Conservation (phyloP, 2,329 filamentous ascomycete genomes). For the Colletotrichum sp. region DNA sequence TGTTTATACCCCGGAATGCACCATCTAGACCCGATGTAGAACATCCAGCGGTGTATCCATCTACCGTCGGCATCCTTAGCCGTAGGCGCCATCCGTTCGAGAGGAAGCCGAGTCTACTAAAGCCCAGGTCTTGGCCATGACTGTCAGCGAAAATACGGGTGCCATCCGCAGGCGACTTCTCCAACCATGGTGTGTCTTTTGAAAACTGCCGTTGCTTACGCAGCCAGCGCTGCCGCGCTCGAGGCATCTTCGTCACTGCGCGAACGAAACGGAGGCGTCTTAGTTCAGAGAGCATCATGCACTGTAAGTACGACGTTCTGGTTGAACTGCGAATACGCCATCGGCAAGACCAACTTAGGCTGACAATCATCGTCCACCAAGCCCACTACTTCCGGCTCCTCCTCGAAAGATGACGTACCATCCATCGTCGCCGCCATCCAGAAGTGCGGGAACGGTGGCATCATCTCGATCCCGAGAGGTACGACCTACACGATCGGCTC, state of each 20-base stretch:
- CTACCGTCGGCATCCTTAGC: not conserved
- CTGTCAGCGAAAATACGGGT: not conserved
- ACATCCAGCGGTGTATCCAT: not conserved
- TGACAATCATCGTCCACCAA: not conserved
- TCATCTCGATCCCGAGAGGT: constrained; percentile 45
- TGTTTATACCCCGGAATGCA: not conserved
- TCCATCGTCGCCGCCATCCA: constrained; percentile 46
- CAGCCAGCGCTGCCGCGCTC: not conserved
- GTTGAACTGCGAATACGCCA: not conserved
- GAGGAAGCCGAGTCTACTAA: not conserved
- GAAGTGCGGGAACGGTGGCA: constrained; percentile 38
- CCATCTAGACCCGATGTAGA: not conserved
- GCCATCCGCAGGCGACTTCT: not conserved
- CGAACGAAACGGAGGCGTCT: not conserved
- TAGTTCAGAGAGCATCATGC: not conserved
- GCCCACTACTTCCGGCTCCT: not conserved
- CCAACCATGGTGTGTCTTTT: not conserved
- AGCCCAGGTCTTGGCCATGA: not conserved
- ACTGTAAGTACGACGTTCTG: not conserved
- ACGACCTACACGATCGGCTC: constrained; percentile 47
- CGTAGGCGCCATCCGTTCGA: not conserved
- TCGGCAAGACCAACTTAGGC: not conserved
- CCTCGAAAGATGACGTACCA: constrained; percentile 43
- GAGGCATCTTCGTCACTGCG: not conserved
- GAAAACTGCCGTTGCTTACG: not conserved